These are phyloP conservation scores for Trichoderma asperelloides DNA, from an alignment of 495 filamentous ascomycete species.

Conservation along the genomic window DNA sequence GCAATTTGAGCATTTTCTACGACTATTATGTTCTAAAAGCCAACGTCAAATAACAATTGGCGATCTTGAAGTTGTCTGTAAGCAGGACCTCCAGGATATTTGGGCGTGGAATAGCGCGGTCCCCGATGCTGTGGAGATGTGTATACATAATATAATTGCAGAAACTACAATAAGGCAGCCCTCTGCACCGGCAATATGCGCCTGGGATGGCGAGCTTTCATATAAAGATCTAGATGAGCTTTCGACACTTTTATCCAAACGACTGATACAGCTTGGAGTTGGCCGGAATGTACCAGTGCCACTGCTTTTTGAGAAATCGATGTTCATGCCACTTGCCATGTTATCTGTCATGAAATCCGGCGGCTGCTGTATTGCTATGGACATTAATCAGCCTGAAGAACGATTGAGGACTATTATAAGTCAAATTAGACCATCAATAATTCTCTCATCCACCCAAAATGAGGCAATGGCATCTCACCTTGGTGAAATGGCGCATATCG, in stretches of 20 bases:
- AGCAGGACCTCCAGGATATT: background rate
- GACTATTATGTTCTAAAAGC: background rate
- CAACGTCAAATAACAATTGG: background rate
- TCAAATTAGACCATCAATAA: background rate
- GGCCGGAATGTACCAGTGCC: constrained; percentile 35
- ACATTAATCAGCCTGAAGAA: background rate
- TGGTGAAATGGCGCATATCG: background rate
- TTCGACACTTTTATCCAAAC: constrained; percentile 33
- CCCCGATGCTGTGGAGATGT: constrained; percentile 13
- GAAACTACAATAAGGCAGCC: constrained; percentile 13
- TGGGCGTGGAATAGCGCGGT: background rate
- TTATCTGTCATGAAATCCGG: constrained; percentile 32
- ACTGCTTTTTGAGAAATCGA: constrained; percentile 36
- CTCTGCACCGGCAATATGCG: constrained; percentile 17
- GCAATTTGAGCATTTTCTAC: too few relatives aligned
- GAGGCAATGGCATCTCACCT: background rate
- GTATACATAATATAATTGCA: constrained; percentile 20
- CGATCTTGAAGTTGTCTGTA: background rate
- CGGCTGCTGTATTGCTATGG: background rate
- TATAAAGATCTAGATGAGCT: constrained; percentile 40
- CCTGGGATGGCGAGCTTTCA: constrained; percentile 49
- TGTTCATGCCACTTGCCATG: constrained; percentile 37
- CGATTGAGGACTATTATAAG: background rate
- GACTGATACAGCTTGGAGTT: constrained; percentile 28
- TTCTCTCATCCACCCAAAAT: background rate